A percentile compares a stretch with the other conserved stretches of the same genome.
Conservation (phyloP, 139 green algal genomes). For the Microglena sp. region DNA sequence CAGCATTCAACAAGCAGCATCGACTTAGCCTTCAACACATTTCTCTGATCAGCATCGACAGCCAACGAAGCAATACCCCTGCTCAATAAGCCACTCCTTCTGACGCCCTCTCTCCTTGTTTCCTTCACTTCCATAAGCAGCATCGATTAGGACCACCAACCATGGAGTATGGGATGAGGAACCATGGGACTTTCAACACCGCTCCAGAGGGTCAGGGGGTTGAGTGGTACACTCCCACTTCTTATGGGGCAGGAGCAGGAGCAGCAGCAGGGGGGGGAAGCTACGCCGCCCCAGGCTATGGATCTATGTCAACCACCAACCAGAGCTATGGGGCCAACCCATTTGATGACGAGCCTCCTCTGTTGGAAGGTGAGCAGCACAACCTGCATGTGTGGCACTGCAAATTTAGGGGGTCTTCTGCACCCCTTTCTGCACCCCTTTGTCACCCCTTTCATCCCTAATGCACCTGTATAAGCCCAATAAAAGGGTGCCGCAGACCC, state of each 20-base stretch:
- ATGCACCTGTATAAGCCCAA: no score
- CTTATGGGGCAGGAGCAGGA: conserved; percentile 18
- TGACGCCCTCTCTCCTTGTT: neutral
- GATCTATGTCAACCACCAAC: neutral
- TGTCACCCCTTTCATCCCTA: neutral
- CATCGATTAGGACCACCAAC: conserved; percentile 22
- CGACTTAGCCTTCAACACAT: no score
- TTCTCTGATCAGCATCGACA: no score
- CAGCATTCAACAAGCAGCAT: no score
- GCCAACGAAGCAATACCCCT: no score
- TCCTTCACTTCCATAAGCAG: conserved; percentile 8
- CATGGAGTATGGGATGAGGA: conserved; percentile 28
- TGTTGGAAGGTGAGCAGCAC: conserved; percentile 63
- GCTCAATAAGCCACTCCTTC: neutral
- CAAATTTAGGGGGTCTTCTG: no score
- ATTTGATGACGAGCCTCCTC: conserved; percentile 77
- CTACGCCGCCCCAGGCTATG: conserved; percentile 12
- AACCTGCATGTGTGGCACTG: neutral
- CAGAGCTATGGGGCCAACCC: conserved; percentile 6
- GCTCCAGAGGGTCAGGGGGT: neutral
- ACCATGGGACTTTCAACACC: neutral
- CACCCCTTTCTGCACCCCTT: neutral
- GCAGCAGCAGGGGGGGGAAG: neutral
- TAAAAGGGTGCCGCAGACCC: no score
- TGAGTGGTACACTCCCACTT: conserved; percentile 30